Conservation (phyloP, 306 rosid species). For the Vicia sativa region DNA sequence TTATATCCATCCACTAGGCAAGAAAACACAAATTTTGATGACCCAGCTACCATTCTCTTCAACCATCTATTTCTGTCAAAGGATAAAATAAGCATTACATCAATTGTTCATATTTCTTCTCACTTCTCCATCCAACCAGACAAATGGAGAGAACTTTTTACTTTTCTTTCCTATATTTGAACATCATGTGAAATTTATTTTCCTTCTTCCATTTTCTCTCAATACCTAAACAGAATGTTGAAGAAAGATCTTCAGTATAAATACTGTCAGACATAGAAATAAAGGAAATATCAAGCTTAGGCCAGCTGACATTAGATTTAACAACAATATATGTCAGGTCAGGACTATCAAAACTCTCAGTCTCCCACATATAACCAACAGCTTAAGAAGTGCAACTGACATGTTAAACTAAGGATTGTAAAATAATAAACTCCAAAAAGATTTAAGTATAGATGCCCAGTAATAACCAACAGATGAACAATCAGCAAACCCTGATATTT, state of each 20-base stretch:
- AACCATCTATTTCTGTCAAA: background rate
- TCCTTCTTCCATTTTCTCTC: background rate
- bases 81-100: background rate
- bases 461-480: constrained; percentile 28
- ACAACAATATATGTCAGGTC: constrained; percentile 5
- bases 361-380: constrained; percentile 2
- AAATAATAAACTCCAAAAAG: constrained; percentile 9
- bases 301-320: constrained; percentile 16
- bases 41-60: background rate
- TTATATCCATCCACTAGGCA: constrained; percentile 1
- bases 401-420: background rate
- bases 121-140: background rate
- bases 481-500: constrained; percentile 5
- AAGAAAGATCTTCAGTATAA: background rate
- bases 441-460: constrained; percentile 8
- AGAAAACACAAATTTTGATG: background rate
- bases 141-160: constrained; percentile 9
- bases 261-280: background rate
- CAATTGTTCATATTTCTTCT: background rate
- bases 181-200: background rate
- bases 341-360: constrained; percentile 12
- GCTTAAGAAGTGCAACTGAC: constrained; percentile 21
- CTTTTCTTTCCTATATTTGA: constrained; percentile 5
- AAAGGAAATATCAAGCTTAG: constrained; percentile 8
- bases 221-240: background rate